These are phyloP conservation scores for Pseudogymnoascus sp. DNA, from an alignment of 2,329 filamentous ascomycete genomes.

Conservation along the genomic window DNA sequence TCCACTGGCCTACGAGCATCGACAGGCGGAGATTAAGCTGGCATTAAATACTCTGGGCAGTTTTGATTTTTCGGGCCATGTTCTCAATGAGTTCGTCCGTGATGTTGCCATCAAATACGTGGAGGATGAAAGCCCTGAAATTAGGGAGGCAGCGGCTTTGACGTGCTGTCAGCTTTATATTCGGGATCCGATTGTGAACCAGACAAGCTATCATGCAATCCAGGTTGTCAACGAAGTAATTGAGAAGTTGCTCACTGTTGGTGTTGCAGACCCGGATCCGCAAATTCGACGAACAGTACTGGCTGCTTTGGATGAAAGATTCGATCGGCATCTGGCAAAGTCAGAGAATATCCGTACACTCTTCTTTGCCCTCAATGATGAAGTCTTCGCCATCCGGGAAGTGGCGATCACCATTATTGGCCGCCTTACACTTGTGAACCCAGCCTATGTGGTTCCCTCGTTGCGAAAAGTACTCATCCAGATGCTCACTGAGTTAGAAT, in stretches of 20 bases:
- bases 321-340: conserved; percentile 93
- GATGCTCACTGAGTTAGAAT: conserved; percentile 90
- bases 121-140: conserved; percentile 88
- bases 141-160: conserved; percentile 85
- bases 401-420: conserved; percentile 95
- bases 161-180: conserved; percentile 98
- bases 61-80: conserved; percentile 88
- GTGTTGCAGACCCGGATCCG: conserved; percentile 82
- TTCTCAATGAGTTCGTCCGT: conserved; percentile 95
- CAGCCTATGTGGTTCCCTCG: conserved; percentile 94
- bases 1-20: conserved; percentile 67
- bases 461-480: conserved; percentile 92
- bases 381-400: conserved; percentile 85
- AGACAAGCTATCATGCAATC: conserved; percentile 93
- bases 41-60: conserved; percentile 94
- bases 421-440: conserved; percentile 81
- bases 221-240: conserved; percentile 98
- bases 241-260: conserved; percentile 89
- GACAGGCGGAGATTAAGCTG: conserved; percentile 81
- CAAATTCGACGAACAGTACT: conserved; percentile 85
- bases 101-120: conserved; percentile 98
- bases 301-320: conserved; percentile 81
- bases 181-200: conserved; percentile 92
- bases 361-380: conserved; percentile 92
- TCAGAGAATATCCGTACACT: conserved; percentile 94